Percentiles rank a stretch among this genome's conserved stretches.
These are phyloP conservation scores for Chaetomiaceae sp. DNA, from an alignment of 2,329 filamentous ascomycete genomes.

Conservation along the genomic window DNA sequence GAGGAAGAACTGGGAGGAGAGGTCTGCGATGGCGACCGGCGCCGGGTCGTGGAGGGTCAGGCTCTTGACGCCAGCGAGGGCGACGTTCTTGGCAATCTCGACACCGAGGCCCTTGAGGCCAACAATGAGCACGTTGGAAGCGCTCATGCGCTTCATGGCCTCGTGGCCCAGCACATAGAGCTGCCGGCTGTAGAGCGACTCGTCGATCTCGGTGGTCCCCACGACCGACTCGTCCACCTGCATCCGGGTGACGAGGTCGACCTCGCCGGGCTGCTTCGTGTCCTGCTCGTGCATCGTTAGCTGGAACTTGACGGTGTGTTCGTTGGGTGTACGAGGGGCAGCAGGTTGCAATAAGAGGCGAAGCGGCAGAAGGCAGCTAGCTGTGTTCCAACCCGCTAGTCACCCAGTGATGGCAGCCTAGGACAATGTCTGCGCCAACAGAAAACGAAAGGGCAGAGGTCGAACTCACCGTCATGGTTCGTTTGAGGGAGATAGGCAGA, in stretches of 20 bases:
- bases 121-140: constrained; percentile 87
- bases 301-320: too few species aligned
- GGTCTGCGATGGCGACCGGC: constrained; percentile 75
- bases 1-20: constrained; percentile 97
- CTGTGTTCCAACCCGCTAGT: too few species aligned
- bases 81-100: constrained; percentile 98
- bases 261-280: constrained; percentile 46
- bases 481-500: constrained; percentile 50
- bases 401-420: too few species aligned
- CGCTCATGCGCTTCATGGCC: constrained; percentile 98
- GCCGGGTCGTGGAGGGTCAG: constrained; percentile 87
- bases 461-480: constrained; percentile 53
- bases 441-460: background rate
- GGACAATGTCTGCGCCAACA: too few species aligned
- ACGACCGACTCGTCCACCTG: constrained; percentile 57
- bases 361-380: too few species aligned
- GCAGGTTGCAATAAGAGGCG: background rate
- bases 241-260: constrained; percentile 59
- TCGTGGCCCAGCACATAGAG: constrained; percentile 66
- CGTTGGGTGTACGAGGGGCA: too few species aligned
- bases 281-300: constrained; percentile 32
- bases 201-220: constrained; percentile 56
- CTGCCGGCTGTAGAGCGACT: constrained; percentile 68
- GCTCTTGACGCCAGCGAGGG: constrained; percentile 95
- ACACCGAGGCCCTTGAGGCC: constrained; percentile 92